Evolutionary conservation across 371 early-diverging fungal genomes (phyloP).

Genomic region (Mortierella sp.): DNA sequence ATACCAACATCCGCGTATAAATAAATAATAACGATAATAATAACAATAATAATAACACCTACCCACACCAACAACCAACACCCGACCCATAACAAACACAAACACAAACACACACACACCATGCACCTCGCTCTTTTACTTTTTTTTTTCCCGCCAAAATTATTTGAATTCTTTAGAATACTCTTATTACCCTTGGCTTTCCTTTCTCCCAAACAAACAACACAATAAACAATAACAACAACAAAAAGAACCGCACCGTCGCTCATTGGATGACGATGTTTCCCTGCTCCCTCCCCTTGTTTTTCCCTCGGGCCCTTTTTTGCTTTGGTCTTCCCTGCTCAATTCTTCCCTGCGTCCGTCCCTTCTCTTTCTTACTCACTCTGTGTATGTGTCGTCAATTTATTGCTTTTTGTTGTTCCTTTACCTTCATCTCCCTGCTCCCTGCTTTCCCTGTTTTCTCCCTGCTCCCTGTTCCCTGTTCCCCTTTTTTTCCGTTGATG

Average conservation of each 20-base stretch:
- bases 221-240: not conserved
- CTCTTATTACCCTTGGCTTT: not conserved
- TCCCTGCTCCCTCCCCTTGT: conserved; percentile 21
- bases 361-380: not conserved
- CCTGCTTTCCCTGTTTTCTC: conserved; percentile 11
- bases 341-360: not conserved
- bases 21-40: not conserved
- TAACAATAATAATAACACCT: not conserved
- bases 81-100: conserved; percentile 4
- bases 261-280: conserved; percentile 8
- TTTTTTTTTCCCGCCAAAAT: conserved; percentile 21
- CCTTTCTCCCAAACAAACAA: conserved; percentile 1
- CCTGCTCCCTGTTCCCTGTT: conserved; percentile 5
- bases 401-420: not conserved
- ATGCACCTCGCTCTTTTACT: conserved; percentile 2
- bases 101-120: conserved; percentile 15
- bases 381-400: not conserved
- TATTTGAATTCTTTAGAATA: conserved; percentile 17
- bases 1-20: not conserved
- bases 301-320: not conserved
- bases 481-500: conserved; percentile 19
- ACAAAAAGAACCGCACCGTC: conserved; percentile 1
- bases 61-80: no score
- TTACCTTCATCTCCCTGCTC: not conserved
- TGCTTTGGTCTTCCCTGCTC: not conserved